Evolutionary conservation across 1,284 basidiomycete species (phyloP).

Genomic region (Cutaneotrichosporon curvatum): DNA sequence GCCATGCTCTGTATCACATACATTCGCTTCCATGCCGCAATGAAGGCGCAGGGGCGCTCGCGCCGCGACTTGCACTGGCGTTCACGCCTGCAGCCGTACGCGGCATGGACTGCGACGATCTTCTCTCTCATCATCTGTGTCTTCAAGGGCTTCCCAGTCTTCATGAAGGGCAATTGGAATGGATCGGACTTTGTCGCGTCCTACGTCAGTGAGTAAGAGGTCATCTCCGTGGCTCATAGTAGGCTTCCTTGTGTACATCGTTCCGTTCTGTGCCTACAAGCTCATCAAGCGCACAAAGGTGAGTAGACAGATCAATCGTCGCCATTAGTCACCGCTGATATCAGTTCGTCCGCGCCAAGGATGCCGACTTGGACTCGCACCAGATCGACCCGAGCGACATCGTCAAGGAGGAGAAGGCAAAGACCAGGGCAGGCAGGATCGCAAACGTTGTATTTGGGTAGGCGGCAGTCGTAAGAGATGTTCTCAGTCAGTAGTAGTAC

Average conservation of each 20-base stretch:
- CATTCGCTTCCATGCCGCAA: conserved; percentile 27
- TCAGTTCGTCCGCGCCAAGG: no score
- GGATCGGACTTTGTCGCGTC: conserved; percentile 5
- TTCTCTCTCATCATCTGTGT: conserved; percentile 21
- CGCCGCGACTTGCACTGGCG: conserved; percentile 17
- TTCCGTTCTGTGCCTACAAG: conserved; percentile 56
- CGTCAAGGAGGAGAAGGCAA: no score
- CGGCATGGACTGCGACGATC: conserved; percentile 22
- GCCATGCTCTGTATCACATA: no score
- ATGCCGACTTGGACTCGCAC: no score
- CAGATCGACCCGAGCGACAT: no score
- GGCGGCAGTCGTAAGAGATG: no score
- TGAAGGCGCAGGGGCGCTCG: conserved; percentile 26
- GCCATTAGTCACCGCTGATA: no score
- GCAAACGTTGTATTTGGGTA: no score
- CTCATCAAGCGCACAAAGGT: no score
- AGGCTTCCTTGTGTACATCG: conserved; percentile 54
- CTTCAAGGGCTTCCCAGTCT: conserved; percentile 27
- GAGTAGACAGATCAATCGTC: no score
- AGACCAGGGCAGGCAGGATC: no score
- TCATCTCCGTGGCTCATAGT: background rate
- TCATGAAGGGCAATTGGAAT: conserved; percentile 19
- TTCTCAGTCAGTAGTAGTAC: no score
- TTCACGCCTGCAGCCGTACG: conserved; percentile 23
- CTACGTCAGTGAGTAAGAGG: conserved; percentile 26